A percentile compares a stretch with the other conserved stretches of the same genome.
Evolutionary conservation across 352 stramenopile genomes (phyloP).

Genomic region (Phytophthora palmivora): DNA sequence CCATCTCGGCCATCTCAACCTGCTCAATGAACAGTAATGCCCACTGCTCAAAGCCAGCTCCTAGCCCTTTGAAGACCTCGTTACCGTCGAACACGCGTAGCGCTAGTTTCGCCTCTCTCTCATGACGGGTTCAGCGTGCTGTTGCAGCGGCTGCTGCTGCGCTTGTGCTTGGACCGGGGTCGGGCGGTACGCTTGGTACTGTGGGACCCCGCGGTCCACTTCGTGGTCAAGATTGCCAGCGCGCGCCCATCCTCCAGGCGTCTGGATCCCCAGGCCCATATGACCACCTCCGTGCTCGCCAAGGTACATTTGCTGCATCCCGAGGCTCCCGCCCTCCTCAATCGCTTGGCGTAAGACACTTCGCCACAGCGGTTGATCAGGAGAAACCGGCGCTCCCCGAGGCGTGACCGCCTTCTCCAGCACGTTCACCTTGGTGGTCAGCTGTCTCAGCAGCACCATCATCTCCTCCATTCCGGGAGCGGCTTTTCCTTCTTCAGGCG

Average conservation of each 20-base stretch:
- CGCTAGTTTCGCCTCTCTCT: not conserved
- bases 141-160: not conserved
- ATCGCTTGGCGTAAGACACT: constrained; percentile 11
- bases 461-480: constrained; percentile 5
- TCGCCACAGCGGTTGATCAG: not conserved
- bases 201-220: too few species aligned
- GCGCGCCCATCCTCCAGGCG: not conserved
- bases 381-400: constrained; percentile 1
- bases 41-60: constrained; percentile 12
- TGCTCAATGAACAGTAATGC: constrained; percentile 11
- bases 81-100: not conserved
- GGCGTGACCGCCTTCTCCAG: constrained; percentile 9
- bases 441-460: not conserved
- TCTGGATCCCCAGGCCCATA: not conserved
- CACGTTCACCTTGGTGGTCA: constrained; percentile 7
- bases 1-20: constrained; percentile 7
- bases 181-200: constrained; percentile 2
- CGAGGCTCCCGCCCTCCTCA: not conserved
- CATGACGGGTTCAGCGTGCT: too few species aligned
- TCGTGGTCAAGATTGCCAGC: not conserved
- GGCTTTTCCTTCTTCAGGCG: constrained; percentile 2
- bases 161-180: not conserved
- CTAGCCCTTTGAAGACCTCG: constrained; percentile 4
- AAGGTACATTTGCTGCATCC: not conserved
- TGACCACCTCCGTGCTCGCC: not conserved